Percentiles rank a stretch among this genome's conserved stretches.
Evolutionary conservation across 2,329 filamentous ascomycete species (phyloP).

Genomic region (Botrytis squamosa): DNA sequence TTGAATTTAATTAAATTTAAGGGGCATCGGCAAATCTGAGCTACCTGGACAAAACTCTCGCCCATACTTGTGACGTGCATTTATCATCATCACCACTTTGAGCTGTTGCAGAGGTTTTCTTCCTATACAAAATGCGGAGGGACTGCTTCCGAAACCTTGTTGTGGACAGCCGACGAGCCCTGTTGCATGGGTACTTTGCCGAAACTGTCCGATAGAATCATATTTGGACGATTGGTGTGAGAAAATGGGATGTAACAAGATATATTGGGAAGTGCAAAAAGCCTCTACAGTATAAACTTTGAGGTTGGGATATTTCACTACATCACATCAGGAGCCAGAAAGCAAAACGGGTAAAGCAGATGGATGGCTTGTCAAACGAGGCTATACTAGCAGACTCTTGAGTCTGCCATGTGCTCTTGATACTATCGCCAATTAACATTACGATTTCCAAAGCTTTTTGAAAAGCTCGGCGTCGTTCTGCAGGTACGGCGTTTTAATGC

Average conservation of each 20-base stretch:
- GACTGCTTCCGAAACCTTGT: neutral
- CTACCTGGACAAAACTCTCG: neutral
- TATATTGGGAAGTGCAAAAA: neutral
- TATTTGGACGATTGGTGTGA: neutral
- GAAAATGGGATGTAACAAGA: neutral
- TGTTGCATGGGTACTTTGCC: neutral
- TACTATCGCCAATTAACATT: neutral
- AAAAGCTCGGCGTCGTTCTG: neutral
- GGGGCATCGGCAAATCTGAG: neutral
- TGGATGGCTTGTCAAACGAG: neutral
- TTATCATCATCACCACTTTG: neutral
- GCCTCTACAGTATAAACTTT: neutral
- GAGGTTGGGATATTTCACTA: neutral
- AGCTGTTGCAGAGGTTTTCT: neutral
- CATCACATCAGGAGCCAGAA: neutral
- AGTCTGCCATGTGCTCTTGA: neutral
- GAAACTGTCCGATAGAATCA: neutral
- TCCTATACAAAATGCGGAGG: neutral
- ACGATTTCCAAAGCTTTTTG: neutral
- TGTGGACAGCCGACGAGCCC: neutral
- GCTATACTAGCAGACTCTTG: neutral
- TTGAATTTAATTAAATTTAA: neutral
- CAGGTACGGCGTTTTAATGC: neutral
- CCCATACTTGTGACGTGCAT: neutral
- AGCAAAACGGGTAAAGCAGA: constrained; percentile 4